Base-by-base conservation (phyloP, 345 rosid species). In the Geranium rotundifolium region DNA sequence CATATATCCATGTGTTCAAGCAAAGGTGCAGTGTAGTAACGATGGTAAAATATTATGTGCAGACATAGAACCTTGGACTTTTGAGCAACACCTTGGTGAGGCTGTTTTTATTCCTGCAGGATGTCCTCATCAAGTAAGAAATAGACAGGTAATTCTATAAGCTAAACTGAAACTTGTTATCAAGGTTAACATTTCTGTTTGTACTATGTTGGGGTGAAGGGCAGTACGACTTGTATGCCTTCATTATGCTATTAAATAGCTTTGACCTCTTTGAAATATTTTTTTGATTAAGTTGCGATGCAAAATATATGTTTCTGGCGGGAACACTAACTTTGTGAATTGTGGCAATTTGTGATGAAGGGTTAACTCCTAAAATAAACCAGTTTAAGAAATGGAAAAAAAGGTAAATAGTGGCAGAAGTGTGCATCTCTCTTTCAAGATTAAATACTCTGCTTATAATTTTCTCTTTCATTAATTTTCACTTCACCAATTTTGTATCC, bases 121-220 rank as follows among this genome's bases (percentile, higher is more conserved):
- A 65, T 82, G 86, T 60, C 86, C 86, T 2, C 86, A 82, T 73
- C 86, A 79, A 79, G 86, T 82, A 57, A 79, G 86, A 73, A 82
- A 82, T 68, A 71, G 77, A 75, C 66, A 79, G 79, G 86, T 82
- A 50, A 68, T n/a, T 57, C 57, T 23, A 49, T 29, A 13, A 59
- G 56, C 60, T 41, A 18, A 30, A 46, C 3, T 0, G 13, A 46
- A 12, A 14, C 52, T 46, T 46, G 15, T 46, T 34, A 8, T 34
- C 4, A 34, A 34, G 10, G 41, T 34, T 34, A 8, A 34, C 10
- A 8, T 34, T 34, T 34, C 41, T 34, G 6, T 34, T 34, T 34
- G 41, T 1, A 34, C 41, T 34, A 34, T 34, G 41, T 34, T 34
- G 41, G 41, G 41, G 6, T 34, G 41, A 8, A 34, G 41, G 41